These are phyloP conservation scores for Pseudomicrostroma phylloplanum DNA, from an alignment of 1,284 basidiomycete genomes.

Conservation along the genomic window DNA sequence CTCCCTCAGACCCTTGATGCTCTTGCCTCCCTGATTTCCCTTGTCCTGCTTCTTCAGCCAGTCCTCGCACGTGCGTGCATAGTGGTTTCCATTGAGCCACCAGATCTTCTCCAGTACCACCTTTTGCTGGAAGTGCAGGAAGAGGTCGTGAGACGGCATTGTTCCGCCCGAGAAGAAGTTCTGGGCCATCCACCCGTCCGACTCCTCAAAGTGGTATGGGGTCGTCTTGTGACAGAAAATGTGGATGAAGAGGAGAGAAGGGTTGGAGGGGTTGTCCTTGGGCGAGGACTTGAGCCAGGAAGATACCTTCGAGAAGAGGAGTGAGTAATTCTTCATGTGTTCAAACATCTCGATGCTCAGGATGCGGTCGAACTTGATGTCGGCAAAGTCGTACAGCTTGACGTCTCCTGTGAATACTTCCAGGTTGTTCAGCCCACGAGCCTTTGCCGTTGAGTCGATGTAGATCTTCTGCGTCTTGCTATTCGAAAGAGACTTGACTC, in stretches of 20 bases:
- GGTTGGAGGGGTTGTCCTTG: conserved; percentile 47
- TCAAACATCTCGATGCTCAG: conserved; percentile 78
- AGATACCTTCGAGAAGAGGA: conserved; percentile 63
- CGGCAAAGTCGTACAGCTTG: conserved; percentile 61
- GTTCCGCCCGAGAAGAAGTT: conserved; percentile 66
- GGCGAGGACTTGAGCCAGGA: conserved; percentile 61
- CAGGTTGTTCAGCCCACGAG: conserved; percentile 60
- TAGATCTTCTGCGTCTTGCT: conserved; percentile 65
- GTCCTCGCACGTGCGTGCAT: conserved; percentile 63
- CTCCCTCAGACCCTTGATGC: conserved; percentile 19
- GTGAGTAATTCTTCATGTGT: conserved; percentile 60
- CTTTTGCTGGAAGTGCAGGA: conserved; percentile 67
- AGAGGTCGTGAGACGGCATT: conserved; percentile 57
- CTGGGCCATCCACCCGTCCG: conserved; percentile 66
- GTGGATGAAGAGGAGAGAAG: conserved; percentile 64
- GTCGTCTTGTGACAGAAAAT: conserved; percentile 63
- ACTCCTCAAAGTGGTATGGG: conserved; percentile 67
- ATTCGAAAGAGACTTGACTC: conserved; percentile 65
- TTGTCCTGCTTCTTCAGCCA: conserved; percentile 65
- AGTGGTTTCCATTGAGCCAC: conserved; percentile 61
- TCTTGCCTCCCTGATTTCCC: conserved; percentile 55
- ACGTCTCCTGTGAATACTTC: conserved; percentile 67
- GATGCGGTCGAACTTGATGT: conserved; percentile 61
- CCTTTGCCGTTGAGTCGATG: conserved; percentile 61
- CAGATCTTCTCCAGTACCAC: conserved; percentile 58